These are phyloP conservation scores for Phytophthora pisi DNA, from an alignment of 352 stramenopile genomes.

Conservation along the genomic window DNA sequence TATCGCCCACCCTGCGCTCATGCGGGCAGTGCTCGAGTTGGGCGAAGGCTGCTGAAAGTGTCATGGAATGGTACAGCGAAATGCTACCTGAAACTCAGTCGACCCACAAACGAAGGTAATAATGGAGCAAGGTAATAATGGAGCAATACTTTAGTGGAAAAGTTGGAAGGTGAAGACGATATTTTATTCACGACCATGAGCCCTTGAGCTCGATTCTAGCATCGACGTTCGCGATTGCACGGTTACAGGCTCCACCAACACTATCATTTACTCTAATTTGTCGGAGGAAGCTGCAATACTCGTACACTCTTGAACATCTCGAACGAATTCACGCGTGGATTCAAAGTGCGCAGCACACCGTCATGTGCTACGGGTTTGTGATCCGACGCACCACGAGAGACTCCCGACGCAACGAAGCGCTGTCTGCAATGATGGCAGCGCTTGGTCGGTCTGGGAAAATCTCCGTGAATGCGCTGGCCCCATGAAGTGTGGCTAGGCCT, in stretches of 20 bases:
- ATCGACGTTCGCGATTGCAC: constrained; percentile 7
- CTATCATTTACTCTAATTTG: constrained; percentile 23
- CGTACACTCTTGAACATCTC: constrained; percentile 10
- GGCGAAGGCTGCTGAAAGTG: too few relatives aligned
- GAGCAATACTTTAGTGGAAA: too few relatives aligned
- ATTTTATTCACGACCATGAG: constrained; percentile 13
- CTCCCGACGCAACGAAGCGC: constrained; percentile 26
- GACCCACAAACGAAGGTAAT: too few relatives aligned
- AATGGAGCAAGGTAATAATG: too few relatives aligned
- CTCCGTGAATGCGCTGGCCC: constrained; percentile 27
- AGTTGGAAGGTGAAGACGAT: constrained; percentile 12
- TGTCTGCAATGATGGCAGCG: constrained; percentile 26
- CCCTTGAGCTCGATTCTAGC: constrained; percentile 2
- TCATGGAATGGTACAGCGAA: too few relatives aligned
- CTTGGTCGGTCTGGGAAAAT: constrained; percentile 8
- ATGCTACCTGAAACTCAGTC: too few relatives aligned
- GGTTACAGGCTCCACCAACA: constrained; percentile 7
- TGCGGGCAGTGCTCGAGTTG: too few relatives aligned
- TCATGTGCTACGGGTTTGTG: constrained; percentile 35
- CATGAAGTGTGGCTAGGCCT: constrained; percentile 40
- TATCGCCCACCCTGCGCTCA: too few relatives aligned
- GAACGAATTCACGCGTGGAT: constrained; percentile 28
- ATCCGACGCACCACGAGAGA: constrained; percentile 33
- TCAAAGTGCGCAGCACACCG: constrained; percentile 43
- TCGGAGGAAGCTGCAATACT: constrained; percentile 1